Base-by-base conservation (phyloP, 75 land plant genomes). In the Gnetum montanum region DNA sequence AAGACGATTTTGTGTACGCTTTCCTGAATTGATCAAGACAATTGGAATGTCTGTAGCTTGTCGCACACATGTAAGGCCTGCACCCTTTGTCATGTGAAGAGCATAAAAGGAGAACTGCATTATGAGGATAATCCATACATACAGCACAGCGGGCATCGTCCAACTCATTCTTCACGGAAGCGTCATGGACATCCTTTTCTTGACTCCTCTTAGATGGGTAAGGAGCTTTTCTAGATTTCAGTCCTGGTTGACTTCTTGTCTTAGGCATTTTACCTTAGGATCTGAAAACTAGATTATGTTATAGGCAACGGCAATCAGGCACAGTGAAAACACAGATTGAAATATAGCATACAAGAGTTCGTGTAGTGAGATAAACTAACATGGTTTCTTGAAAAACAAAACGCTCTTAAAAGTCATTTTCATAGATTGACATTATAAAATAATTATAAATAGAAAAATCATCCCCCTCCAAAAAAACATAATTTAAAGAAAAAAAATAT, bases 11-110 rank as follows among this genome's bases (percentile, higher is more conserved):
- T 20, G 74, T 69, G 33, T 80, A 70, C 0, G 84, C 79, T 45
- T 73, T 76, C 69, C 68, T 76, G 60, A 68, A 84, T 65, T 74
- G 88, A 49, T 81, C 72, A 55, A 84, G 85, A 45, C 85, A 84
- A 49, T 84, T 84, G 22, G 88, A 84, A 55, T 69, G 68, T 20
- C 81, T 80, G 45, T 52, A 58, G 66, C 77, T 81, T 13, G 88
- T 84, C 11, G 73, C 80, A 62, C 88, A 84, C 84, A 84, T 80
- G 57, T 84, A 83, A n/a, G 86, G 82, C 6, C 83, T 66, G 55
- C 86, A 83, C 1, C 86, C 86, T 30, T 75, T 79, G 41, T 79
- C 72, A 50, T 71, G 58, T 1, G 86, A 78, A 1, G 81, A 77
- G 47, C 86, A 83, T 0, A 75, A 61, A 20, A 83, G 66, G n/a